Evolutionary conservation across 768 basidiomycete genomes (phyloP).

Genomic region (Russula sp.): DNA sequence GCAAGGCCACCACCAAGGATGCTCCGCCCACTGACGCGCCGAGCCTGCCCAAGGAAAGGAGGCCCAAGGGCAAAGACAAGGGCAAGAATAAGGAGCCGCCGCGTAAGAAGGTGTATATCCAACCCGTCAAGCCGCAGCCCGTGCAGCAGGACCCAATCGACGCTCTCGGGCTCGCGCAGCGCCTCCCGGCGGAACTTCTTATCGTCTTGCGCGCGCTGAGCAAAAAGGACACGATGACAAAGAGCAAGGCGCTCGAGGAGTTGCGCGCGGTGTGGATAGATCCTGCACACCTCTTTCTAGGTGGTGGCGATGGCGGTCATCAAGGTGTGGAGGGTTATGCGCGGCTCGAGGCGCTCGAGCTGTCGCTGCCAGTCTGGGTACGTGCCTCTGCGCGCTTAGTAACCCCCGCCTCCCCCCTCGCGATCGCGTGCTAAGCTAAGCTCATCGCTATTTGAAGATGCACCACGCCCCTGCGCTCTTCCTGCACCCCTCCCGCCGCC

Average conservation of each 20-base stretch:
- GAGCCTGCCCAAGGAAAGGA: conserved; percentile 37
- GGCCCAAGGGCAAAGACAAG: conserved; percentile 48
- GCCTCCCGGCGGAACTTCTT: conserved; percentile 73
- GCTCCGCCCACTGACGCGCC: conserved; percentile 30
- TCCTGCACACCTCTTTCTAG: conserved; percentile 31
- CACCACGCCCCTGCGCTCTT: conserved; percentile 83
- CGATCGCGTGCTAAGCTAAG: neutral
- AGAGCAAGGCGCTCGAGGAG: conserved; percentile 80
- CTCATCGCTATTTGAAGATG: conserved; percentile 41
- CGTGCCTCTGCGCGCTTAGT: conserved; percentile 30
- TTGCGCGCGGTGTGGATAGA: conserved; percentile 64
- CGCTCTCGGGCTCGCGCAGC: conserved; percentile 66
- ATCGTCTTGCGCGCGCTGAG: conserved; percentile 73
- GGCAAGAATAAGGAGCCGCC: conserved; percentile 58
- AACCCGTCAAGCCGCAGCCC: conserved; percentile 74
- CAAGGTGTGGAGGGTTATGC: conserved; percentile 39
- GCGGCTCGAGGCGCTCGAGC: conserved; percentile 38
- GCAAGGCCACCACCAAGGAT: conserved; percentile 48
- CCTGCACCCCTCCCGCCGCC: conserved; percentile 71
- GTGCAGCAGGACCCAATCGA: conserved; percentile 82
- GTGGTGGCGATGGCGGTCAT: neutral
- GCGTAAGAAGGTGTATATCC: conserved; percentile 79
- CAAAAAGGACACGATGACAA: conserved; percentile 89
- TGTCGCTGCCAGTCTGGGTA: conserved; percentile 90
- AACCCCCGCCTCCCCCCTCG: too few species aligned